Conservation (phyloP, 176 grass and related monocot genomes). For the Oryza rufipogon region DNA sequence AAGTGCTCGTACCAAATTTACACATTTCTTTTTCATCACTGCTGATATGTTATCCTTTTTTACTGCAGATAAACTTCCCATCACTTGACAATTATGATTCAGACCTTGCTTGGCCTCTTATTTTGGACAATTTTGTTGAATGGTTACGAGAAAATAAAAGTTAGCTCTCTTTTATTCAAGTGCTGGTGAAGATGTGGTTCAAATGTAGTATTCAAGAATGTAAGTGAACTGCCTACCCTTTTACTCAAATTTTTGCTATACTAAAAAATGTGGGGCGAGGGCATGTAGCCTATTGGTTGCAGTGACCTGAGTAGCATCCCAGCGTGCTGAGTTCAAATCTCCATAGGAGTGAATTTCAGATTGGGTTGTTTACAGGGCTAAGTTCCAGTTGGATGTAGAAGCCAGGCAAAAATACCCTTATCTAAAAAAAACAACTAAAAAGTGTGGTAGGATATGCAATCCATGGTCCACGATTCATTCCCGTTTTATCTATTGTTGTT, state of each 20-base stretch:
- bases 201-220: conserved; percentile 49
- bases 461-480: background rate
- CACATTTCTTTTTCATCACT: conserved; percentile 13
- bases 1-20: background rate
- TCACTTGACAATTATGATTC: conserved; percentile 94
- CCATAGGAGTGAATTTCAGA: no score
- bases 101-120: conserved; percentile 92
- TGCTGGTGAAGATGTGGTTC: conserved; percentile 27
- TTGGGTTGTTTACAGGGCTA: no score
- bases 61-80: conserved; percentile 90
- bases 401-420: no score
- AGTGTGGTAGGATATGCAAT: background rate
- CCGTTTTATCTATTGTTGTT: background rate
- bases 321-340: no score
- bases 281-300: no score
- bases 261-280: background rate
- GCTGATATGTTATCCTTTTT: conserved; percentile 38
- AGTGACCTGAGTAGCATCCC: no score
- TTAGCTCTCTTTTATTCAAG: conserved; percentile 46
- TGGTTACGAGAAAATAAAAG: conserved; percentile 80
- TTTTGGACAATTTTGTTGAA: conserved; percentile 99
- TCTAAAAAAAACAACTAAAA: no score
- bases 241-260: background rate
- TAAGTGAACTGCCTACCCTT: conserved; percentile 33
- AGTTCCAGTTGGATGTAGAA: no score